phyloP scores from a whole-genome alignment of 179 eudicot species.

The Corrigiola litoralis region DNA sequence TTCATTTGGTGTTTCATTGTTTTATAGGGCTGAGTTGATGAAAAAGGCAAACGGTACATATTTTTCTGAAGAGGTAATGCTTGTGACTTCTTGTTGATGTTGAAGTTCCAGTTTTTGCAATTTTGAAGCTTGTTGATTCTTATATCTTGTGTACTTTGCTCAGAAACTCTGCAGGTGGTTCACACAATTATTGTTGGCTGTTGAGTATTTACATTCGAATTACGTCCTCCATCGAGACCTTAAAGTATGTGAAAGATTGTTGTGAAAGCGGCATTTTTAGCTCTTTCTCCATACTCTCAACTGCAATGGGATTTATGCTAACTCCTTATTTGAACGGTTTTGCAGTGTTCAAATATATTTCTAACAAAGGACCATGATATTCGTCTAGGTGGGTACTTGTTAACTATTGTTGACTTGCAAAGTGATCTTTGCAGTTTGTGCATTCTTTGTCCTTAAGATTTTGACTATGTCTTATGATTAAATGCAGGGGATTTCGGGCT shows the following conservation, averaged over 20 bases:
- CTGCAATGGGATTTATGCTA: neutral
- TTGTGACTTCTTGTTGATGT: neutral
- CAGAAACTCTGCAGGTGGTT: constrained; percentile 97
- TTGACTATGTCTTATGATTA: neutral
- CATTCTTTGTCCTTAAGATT: neutral
- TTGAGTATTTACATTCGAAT: constrained; percentile 89
- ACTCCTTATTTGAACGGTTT: constrained; percentile 3
- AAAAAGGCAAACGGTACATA: constrained; percentile 76
- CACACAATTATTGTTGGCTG: constrained; percentile 81
- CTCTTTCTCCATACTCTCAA: neutral
- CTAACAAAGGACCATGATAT: constrained; percentile 89
- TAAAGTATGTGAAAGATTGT: constrained; percentile 45
- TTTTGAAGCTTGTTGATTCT: neutral
- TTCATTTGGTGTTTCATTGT: constrained; percentile 3
- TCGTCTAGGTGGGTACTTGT: constrained; percentile 69
- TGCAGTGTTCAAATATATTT: constrained; percentile 98
- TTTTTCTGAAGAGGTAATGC: constrained; percentile 83
- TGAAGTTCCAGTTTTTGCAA: neutral
- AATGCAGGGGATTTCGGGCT: constrained; percentile 97
- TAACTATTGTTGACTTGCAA: neutral
- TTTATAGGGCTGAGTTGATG: constrained; percentile 84
- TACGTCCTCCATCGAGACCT: constrained; percentile 93
- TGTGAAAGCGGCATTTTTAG: neutral
- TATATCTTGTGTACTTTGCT: neutral
- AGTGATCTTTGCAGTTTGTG: neutral